Conservation (phyloP, 1,139 yeast species). For the Hyphopichia pseudoburtonii region DNA sequence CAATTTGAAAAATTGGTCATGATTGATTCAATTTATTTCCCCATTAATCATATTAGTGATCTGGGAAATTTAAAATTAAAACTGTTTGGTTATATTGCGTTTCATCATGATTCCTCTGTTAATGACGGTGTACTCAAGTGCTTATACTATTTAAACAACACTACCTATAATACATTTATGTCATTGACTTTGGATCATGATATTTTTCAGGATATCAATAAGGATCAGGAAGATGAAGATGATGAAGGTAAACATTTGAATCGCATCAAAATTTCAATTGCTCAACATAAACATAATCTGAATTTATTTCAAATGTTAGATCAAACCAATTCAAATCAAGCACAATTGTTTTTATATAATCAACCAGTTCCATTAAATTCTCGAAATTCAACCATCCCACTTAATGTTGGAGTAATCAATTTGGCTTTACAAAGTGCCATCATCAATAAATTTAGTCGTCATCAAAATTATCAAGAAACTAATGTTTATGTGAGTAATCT, state of each 20-base stretch:
- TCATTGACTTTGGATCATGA: neutral
- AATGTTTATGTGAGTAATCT: slow-evolving; percentile 58
- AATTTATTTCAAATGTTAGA: slow-evolving; percentile 18
- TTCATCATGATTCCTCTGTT: slow-evolving; percentile 14
- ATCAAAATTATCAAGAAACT: slow-evolving; percentile 52
- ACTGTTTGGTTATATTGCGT: slow-evolving; percentile 34
- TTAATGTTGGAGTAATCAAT: slow-evolving; percentile 8
- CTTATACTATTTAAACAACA: slow-evolving; percentile 31
- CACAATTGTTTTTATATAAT: slow-evolving; percentile 7
- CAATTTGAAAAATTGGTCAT: slow-evolving; percentile 38
- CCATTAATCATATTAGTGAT: slow-evolving; percentile 21
- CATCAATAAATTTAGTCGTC: slow-evolving; percentile 17
- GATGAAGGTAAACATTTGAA: neutral
- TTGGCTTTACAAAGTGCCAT: slow-evolving; percentile 8
- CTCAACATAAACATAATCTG: slow-evolving; percentile 43
- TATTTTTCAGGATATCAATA: neutral
- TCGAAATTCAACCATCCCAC: neutral
- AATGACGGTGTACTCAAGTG: slow-evolving; percentile 27
- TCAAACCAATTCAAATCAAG: slow-evolving; percentile 9
- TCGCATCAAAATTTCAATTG: slow-evolving; percentile 30
- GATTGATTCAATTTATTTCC: slow-evolving; percentile 48
- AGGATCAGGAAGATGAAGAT: slow-evolving; percentile 23
- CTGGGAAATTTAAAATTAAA: slow-evolving; percentile 18
- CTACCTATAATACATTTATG: slow-evolving; percentile 26
- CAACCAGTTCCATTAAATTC: slow-evolving; percentile 2